Evolutionary conservation across 805 yeast genomes (phyloP).

Genomic region (Saturnispora sanitii): DNA sequence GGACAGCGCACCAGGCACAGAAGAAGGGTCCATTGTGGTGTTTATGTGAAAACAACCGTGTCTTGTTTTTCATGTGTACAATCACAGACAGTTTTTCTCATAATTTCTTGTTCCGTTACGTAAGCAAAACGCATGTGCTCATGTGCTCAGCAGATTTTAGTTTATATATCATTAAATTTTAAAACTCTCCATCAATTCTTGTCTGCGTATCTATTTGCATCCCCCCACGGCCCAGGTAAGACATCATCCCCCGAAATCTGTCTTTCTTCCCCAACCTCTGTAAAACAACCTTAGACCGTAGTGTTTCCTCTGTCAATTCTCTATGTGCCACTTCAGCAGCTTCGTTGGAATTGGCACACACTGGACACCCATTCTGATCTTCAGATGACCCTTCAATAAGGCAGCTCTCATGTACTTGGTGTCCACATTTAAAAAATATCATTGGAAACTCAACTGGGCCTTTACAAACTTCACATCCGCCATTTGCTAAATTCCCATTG

Average conservation of each 20-base stretch:
- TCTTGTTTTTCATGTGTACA: slow-evolving; percentile 1
- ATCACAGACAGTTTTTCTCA: no score
- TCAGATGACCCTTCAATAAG: slow-evolving; percentile 12
- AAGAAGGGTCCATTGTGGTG: slow-evolving; percentile 7
- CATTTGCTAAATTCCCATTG: slow-evolving; percentile 22
- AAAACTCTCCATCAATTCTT: background rate
- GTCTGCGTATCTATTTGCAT: slow-evolving; percentile 23
- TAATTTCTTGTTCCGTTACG: no score
- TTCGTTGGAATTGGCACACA: slow-evolving; percentile 64
- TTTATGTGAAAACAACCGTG: background rate
- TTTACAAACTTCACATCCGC: slow-evolving; percentile 57
- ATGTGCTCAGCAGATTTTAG: no score
- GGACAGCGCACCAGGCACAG: slow-evolving; percentile 2
- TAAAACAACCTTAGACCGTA: slow-evolving; percentile 53
- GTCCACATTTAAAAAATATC: slow-evolving; percentile 77
- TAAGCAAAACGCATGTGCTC: no score
- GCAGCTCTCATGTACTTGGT: slow-evolving; percentile 80
- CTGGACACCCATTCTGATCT: slow-evolving; percentile 47
- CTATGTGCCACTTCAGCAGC: slow-evolving; percentile 48
- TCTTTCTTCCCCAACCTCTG: slow-evolving; percentile 48
- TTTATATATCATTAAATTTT: no score
- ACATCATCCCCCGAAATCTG: slow-evolving; percentile 65
- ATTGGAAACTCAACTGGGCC: slow-evolving; percentile 64
- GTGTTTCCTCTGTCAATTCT: slow-evolving; percentile 53
- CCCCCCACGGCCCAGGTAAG: slow-evolving; percentile 82